phyloP scores from a whole-genome alignment of 1,139 yeast genomes.

The Geotrichum histeridarum region DNA sequence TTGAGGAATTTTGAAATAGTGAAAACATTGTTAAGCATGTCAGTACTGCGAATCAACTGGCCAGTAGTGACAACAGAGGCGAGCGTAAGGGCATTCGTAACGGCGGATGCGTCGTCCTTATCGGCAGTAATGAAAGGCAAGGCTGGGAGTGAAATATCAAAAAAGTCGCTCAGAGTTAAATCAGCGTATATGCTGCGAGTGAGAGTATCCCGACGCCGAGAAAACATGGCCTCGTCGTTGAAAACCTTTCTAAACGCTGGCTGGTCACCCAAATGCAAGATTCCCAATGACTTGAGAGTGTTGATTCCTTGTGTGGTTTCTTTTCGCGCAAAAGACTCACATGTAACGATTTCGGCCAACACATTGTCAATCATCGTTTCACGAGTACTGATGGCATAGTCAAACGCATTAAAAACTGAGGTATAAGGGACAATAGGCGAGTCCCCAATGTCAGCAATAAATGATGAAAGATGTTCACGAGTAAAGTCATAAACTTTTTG shows the following conservation, averaged over 20 bases:
- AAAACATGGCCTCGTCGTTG: conserved; percentile 77
- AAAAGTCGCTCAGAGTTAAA: conserved; percentile 62
- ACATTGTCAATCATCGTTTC: conserved; percentile 60
- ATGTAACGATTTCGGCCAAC: conserved; percentile 53
- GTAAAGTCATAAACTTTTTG: conserved; percentile 59
- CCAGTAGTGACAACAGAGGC: conserved; percentile 40
- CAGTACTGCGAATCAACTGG: conserved; percentile 31
- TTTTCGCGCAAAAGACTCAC: conserved; percentile 66
- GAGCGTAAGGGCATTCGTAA: conserved; percentile 40
- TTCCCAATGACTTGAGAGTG: conserved; percentile 55
- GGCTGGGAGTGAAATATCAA: conserved; percentile 53
- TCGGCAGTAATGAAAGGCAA: conserved; percentile 13
- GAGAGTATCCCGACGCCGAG: conserved; percentile 61
- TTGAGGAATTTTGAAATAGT: conserved; percentile 25
- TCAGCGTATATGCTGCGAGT: conserved; percentile 56
- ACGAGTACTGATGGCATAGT: conserved; percentile 68
- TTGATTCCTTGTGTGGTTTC: conserved; percentile 57
- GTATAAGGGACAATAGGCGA: conserved; percentile 52
- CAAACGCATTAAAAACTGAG: conserved; percentile 62
- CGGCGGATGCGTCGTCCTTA: conserved; percentile 28
- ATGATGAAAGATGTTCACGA: conserved; percentile 48
- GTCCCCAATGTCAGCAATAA: conserved; percentile 56
- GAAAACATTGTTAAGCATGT: conserved; percentile 31
- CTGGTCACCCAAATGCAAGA: conserved; percentile 46
- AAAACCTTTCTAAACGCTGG: conserved; percentile 56